Evolutionary conservation across 2,329 filamentous ascomycete genomes (phyloP).

Genomic region (Calonectria fujianensis): DNA sequence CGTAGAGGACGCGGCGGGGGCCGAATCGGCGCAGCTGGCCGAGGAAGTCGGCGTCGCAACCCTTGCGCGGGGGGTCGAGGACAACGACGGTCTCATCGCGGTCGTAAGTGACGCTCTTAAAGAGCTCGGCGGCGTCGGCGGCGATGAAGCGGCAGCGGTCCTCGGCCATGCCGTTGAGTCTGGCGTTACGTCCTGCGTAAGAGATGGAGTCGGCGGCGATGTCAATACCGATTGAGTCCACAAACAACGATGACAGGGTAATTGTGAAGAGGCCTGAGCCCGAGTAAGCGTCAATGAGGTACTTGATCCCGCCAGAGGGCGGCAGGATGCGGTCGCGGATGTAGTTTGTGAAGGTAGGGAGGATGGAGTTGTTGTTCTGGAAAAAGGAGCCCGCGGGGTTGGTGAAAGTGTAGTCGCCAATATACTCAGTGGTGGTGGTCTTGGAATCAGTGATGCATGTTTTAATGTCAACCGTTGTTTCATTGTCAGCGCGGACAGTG

Average conservation of each 20-base stretch:
- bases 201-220: slow-evolving; percentile 86
- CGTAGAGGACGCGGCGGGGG: slow-evolving; percentile 89
- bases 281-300: slow-evolving; percentile 98
- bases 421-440: slow-evolving; percentile 88
- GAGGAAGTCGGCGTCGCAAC: slow-evolving; percentile 91
- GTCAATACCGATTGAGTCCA: slow-evolving; percentile 91
- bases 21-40: slow-evolving; percentile 85
- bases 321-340: slow-evolving; percentile 87
- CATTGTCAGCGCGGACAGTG: slow-evolving; percentile 69
- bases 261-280: slow-evolving; percentile 98
- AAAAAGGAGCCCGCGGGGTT: slow-evolving; percentile 97
- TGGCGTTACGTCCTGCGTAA: slow-evolving; percentile 86
- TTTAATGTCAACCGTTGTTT: slow-evolving; percentile 83
- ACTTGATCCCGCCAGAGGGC: slow-evolving; percentile 75
- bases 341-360: slow-evolving; percentile 89
- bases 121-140: slow-evolving; percentile 89
- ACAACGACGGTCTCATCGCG: slow-evolving; percentile 92
- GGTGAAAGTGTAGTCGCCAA: slow-evolving; percentile 88
- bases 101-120: slow-evolving; percentile 83
- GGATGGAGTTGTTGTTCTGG: slow-evolving; percentile 99
- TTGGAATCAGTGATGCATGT: slow-evolving; percentile 92
- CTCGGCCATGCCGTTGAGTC: slow-evolving; percentile 80
- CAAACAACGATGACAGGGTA: slow-evolving; percentile 89
- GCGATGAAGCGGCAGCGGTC: slow-evolving; percentile 89
- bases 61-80: slow-evolving; percentile 96